Base-by-base conservation (phyloP, 1,284 basidiomycete species). In the Pseudozyma sp. region DNA sequence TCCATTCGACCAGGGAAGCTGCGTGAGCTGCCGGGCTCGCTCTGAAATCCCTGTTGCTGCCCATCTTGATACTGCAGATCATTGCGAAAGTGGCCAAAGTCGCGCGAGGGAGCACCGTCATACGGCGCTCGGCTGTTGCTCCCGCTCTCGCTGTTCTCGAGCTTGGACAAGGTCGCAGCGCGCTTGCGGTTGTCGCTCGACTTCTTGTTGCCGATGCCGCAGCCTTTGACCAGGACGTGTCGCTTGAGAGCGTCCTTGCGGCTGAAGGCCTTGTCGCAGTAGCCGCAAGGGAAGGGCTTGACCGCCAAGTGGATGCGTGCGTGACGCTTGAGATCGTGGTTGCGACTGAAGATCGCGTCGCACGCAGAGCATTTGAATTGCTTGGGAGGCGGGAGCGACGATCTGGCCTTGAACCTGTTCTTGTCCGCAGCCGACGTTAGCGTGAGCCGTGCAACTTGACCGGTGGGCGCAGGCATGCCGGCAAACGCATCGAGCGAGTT, bases 321-420 rank as follows among this genome's bases (percentile, higher is more conserved):
- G 50, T 82, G 81, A 39, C 81, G 65, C 56, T 81, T 81, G 37
- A 82, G 67, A 48, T 82, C 80, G 50, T 82, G 80, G 46, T 82
- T 82, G 11, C 80, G 77, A 43, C 72, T 76, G 44, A 82, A 82
- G 45, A 77, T 71, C 17, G 80, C 73, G 13, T 70, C 67, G 48
- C 80, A 82, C 17, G 71, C 73, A 40, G 68, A 76, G 54, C 80
- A 82, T 34, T 77, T 78, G 64, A 78, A 82, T 24, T 68, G 64
- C 45, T 74, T 74, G 13, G 67, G 66, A 6, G 62, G 71, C 11
- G 71, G 71, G 9, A 74, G 49, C 8, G 66, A 62, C 4, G 71
- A 58, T 7, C 67, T 29, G 3, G 59, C 43, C 31, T 69, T 74
- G 55, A 54, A 40, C 45, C 61, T 69, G 59, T 31, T 40, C 40